Conservation (phyloP, 139 green algal species). For the Micractinium sp. region DNA sequence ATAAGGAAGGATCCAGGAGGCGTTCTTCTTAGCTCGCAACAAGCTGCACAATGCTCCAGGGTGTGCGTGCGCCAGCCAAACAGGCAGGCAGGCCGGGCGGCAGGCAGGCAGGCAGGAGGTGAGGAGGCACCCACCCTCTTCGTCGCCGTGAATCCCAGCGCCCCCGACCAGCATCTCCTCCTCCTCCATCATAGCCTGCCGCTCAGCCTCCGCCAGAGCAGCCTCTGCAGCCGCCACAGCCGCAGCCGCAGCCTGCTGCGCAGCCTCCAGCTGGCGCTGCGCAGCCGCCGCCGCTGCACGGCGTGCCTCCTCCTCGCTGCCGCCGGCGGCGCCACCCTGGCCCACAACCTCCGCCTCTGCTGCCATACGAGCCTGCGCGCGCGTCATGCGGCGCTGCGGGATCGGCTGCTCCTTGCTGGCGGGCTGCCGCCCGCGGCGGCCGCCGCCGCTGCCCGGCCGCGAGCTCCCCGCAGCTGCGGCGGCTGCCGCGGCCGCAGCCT, state of each 20-base stretch:
- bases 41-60: background rate
- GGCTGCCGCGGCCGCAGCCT: slow-evolving; percentile 10
- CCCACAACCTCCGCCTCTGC: slow-evolving; percentile 51
- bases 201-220: background rate
- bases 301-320: background rate
- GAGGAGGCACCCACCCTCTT: slow-evolving; percentile 28
- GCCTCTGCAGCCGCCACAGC: background rate
- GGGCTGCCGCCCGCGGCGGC: background rate
- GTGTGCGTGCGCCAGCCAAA: background rate
- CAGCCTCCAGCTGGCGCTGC: background rate
- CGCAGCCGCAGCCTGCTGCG: background rate
- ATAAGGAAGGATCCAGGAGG: background rate
- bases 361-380: slow-evolving; percentile 53
- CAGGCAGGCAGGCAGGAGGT: background rate
- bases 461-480: background rate
- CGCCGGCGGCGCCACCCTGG: slow-evolving; percentile 21
- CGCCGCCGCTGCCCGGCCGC: background rate
- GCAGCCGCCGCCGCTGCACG: background rate
- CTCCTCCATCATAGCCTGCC: slow-evolving; percentile 7
- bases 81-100: background rate
- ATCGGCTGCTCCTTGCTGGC: slow-evolving; percentile 57
- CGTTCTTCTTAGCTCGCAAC: background rate
- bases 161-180: slow-evolving; percentile 3
- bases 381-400: slow-evolving; percentile 62
- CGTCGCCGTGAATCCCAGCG: background rate